Conservation (phyloP, 2,329 filamentous ascomycete genomes). For the Colletotrichum horii region DNA sequence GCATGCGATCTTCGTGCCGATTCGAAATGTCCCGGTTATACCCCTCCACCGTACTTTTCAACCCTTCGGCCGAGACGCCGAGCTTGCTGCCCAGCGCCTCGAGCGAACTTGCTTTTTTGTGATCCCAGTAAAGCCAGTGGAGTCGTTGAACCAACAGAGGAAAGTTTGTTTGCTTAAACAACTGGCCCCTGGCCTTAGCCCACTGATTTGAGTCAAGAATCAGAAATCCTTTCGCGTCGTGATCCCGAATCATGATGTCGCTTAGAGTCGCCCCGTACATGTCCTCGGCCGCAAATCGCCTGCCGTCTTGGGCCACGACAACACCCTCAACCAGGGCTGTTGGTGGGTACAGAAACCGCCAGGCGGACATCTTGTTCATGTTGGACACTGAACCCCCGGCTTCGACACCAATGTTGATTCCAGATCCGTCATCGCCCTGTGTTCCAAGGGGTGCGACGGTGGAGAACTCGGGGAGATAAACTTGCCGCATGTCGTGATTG, state of each 20-base stretch:
- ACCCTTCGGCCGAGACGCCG: neutral
- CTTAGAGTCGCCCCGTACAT: conserved; percentile 7
- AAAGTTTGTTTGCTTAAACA: conserved; percentile 11
- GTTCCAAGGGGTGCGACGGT: neutral
- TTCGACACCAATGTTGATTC: conserved; percentile 6
- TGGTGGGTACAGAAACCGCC: conserved; percentile 12
- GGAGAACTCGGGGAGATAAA: neutral
- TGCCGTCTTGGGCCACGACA: conserved; percentile 1
- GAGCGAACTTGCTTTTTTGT: conserved; percentile 5
- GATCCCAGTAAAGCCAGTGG: neutral
- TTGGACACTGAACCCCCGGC: conserved; percentile 7
- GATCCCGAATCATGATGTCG: conserved; percentile 4
- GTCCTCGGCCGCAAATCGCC: neutral
- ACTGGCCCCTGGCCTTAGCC: neutral
- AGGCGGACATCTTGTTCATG: conserved; percentile 11
- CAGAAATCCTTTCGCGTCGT: conserved; percentile 2
- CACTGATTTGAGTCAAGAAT: conserved; percentile 19
- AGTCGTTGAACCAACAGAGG: neutral
- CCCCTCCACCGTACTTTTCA: neutral
- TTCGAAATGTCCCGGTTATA: neutral
- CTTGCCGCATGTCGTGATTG: conserved; percentile 1
- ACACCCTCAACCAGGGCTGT: conserved; percentile 13
- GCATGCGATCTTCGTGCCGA: neutral
- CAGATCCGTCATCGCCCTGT: conserved; percentile 14
- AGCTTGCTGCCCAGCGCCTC: neutral